Conservation (phyloP, 352 stramenopile species). For the Plasmopara halstedii region DNA sequence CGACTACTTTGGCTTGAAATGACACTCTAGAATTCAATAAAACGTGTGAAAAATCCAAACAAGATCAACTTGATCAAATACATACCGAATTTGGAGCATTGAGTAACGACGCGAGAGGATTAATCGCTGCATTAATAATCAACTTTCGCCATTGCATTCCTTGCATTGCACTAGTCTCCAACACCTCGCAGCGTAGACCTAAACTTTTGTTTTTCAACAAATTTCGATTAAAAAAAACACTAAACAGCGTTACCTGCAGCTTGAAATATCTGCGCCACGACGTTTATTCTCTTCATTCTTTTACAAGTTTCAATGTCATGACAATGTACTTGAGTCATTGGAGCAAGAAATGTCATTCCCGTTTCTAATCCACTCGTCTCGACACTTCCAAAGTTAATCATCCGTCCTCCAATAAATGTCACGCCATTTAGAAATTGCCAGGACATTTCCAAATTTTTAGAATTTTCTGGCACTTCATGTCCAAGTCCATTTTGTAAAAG, state of each 20-base stretch:
- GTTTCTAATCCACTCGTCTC: conserved; percentile 37
- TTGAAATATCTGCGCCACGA: conserved; percentile 25
- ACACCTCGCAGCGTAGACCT: conserved; percentile 39
- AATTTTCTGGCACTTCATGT: conserved; percentile 16
- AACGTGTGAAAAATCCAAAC: not conserved
- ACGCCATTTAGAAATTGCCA: conserved; percentile 54
- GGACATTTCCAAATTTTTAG: too few relatives aligned
- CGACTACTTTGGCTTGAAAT: conserved; percentile 35
- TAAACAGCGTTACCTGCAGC: too few relatives aligned
- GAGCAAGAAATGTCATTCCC: conserved; percentile 46
- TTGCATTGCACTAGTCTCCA: conserved; percentile 42
- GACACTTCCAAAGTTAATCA: conserved; percentile 34
- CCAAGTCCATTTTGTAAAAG: conserved; percentile 65
- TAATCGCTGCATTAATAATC: conserved; percentile 77
- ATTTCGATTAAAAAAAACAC: too few relatives aligned
- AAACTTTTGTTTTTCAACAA: not conserved
- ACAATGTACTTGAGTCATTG: conserved; percentile 6
- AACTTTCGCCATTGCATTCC: conserved; percentile 69
- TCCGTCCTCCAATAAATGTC: conserved; percentile 53
- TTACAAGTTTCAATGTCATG: not conserved
- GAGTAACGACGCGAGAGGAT: conserved; percentile 57
- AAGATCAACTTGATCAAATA: not conserved
- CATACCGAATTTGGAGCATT: conserved; percentile 45
- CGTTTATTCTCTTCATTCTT: conserved; percentile 14
- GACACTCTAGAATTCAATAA: conserved; percentile 19